Base-by-base conservation (phyloP, 2,329 filamentous ascomycete species). In the Phialophora verrucosa region DNA sequence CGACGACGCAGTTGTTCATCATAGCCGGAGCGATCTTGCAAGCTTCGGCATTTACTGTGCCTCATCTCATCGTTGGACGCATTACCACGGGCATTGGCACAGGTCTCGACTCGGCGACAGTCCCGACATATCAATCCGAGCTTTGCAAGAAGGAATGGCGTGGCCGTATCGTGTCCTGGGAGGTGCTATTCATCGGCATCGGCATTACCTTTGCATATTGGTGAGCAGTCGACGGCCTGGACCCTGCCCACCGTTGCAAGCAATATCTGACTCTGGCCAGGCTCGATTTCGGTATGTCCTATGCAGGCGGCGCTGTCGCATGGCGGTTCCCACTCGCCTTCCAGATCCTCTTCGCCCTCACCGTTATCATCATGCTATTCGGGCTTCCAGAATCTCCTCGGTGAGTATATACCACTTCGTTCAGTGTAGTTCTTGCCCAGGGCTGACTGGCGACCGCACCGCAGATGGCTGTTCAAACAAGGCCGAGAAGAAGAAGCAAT, bases 71-170 rank as follows among this genome's bases (percentile, higher is more conserved):
- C 42, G 76, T 83, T 25, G 82, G 82, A 17, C 78, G 83, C 25
- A 79, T 82, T 58, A 77, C 85, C 35, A 83, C 82, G 2, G 83
- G 82, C 7, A 77, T 85, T 64, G 82, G 83, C 1, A 83, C 83
- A 70, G 83, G 83, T n/a, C 75, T 83, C 25, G 78, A 77, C 20
- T 76, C 76, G 0, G 77, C 76, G 61, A 78, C 76, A 27, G 77
- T 78, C 12, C 77, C 77, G 71, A 74, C 68, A 76, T 76, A 68
- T 54, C 62, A 66, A 10, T 58, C 69, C 6, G 82, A 84, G 68
- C 74, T 83, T 0, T 81, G 78, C 55, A 77, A 80, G 56, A 76
- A 77, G 0, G 74, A 77, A 17, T 78, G 77, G 51, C 75, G 82
- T 42, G 82, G 81, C 49, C 76, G 77, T n/a, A 75, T 80, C 10